phyloP scores from a whole-genome alignment of 2,329 filamentous ascomycete species.

The Thermothelomyces thermophilus region DNA sequence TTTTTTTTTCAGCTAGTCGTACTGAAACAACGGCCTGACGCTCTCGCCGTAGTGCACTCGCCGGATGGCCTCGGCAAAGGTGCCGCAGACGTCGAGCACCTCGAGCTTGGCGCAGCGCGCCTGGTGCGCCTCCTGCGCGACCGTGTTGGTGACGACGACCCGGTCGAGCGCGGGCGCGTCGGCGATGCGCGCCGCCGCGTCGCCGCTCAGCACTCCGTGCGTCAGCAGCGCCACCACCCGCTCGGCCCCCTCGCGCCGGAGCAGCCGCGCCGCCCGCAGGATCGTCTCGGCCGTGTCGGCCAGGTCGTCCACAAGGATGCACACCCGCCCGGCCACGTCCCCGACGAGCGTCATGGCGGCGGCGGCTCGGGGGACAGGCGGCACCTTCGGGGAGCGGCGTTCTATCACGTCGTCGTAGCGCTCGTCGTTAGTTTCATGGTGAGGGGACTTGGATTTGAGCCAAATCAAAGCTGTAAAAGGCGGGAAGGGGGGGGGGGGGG shows the following conservation, averaged over 20 bases:
- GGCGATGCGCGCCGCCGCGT: slow-evolving; percentile 90
- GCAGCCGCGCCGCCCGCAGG: slow-evolving; percentile 88
- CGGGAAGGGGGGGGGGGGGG: neutral
- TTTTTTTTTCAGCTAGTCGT: slow-evolving; percentile 54
- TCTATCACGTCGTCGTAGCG: no score
- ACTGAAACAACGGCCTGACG: slow-evolving; percentile 88
- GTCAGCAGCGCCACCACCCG: slow-evolving; percentile 87
- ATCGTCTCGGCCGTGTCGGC: slow-evolving; percentile 97
- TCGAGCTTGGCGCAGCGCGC: slow-evolving; percentile 75
- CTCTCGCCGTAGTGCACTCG: slow-evolving; percentile 96
- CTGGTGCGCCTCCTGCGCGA: slow-evolving; percentile 76
- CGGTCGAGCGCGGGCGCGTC: slow-evolving; percentile 77
- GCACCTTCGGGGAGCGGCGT: slow-evolving; percentile 61
- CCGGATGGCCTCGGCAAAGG: slow-evolving; percentile 92
- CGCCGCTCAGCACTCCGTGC: slow-evolving; percentile 89
- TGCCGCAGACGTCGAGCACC: slow-evolving; percentile 80
- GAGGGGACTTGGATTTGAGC: neutral
- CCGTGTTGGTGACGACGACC: slow-evolving; percentile 90
- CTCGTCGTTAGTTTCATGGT: no score
- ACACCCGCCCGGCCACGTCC: slow-evolving; percentile 61
- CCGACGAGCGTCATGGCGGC: slow-evolving; percentile 83
- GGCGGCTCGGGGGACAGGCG: slow-evolving; percentile 68
- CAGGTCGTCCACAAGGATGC: slow-evolving; percentile 90
- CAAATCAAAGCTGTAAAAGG: neutral
- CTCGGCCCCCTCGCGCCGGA: slow-evolving; percentile 87